Evolutionary conservation across 2,329 filamentous ascomycete species (phyloP).

Genomic region (Trichothecium roseum): DNA sequence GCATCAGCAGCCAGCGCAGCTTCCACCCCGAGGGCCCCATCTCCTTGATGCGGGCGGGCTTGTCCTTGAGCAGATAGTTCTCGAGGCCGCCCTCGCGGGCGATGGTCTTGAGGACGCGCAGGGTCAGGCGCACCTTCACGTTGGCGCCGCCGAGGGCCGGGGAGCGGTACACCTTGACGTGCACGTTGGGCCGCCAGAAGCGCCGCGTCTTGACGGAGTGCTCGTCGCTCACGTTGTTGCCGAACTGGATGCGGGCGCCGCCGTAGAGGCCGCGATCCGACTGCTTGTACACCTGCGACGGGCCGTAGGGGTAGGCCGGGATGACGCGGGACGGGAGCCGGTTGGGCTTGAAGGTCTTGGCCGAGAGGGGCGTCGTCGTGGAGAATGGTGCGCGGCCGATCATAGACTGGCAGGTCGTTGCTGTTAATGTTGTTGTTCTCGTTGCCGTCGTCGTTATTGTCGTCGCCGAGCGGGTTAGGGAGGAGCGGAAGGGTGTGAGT

Average conservation of each 20-base stretch:
- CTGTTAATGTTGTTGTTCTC: slow-evolving; percentile 2
- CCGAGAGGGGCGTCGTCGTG: slow-evolving; percentile 20
- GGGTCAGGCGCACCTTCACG: slow-evolving; percentile 59
- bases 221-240: slow-evolving; percentile 65
- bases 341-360: slow-evolving; percentile 30
- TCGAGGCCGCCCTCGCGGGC: slow-evolving; percentile 83
- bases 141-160: slow-evolving; percentile 47
- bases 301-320: slow-evolving; percentile 64
- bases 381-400: slow-evolving; percentile 19
- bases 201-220: slow-evolving; percentile 62
- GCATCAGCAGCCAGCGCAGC: slow-evolving; percentile 82
- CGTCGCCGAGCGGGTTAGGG: slow-evolving; percentile 5
- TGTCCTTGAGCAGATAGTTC: slow-evolving; percentile 78
- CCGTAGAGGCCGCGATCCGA: slow-evolving; percentile 68
- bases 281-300: slow-evolving; percentile 65
- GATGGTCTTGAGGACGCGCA: slow-evolving; percentile 62
- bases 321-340: slow-evolving; percentile 39
- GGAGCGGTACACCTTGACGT: slow-evolving; percentile 57
- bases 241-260: slow-evolving; percentile 59
- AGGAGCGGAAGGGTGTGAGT: slow-evolving; percentile 5
- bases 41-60: slow-evolving; percentile 68
- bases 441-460: slow-evolving; percentile 2
- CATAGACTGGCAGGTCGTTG: neutral
- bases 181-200: slow-evolving; percentile 66
- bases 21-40: slow-evolving; percentile 86